Base-by-base conservation (phyloP, 2,329 filamentous ascomycete genomes). In the Davidsoniella virescens region DNA sequence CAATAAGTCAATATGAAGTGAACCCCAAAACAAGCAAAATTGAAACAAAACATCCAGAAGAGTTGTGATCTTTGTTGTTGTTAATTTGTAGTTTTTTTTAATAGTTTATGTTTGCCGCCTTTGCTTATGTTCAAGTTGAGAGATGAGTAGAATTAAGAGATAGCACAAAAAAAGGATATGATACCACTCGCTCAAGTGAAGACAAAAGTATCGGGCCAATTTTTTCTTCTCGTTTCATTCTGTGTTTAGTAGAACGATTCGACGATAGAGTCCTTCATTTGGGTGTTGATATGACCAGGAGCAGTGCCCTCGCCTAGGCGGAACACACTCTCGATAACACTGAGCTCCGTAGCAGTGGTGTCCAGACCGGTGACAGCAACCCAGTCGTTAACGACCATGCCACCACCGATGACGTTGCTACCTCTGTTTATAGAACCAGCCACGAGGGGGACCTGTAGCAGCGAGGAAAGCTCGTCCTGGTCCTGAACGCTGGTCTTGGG, bases 341-440 rank as follows among this genome's bases (percentile, higher is more conserved):
- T 94, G 60, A 98, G 71, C 70, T 98, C 92, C 1, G 92, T 96
- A 29, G 87, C 87, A 39, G 87, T 94, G 38, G 87, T 94, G 63
- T 94, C 87, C 54, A 93, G 70, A n/a, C 87, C 87, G 5, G 86
- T 92, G 17, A 94, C 84, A 6, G 87, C 87, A 69, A 94, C 76
- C 87, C 87, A 94, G 70, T 94, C 87, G 63, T 94, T 94, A 56
- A 94, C 87, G 4, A 94, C 87, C 84, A 94, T 92, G 41, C 87
- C 87, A 1, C 90, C 92, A 52, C 92, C 92, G n/a, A 98, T 88
- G 26, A 98, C 88, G 54, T 87, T 81, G 62, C 81, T 87, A 55
- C 92, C 92, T 56, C 92, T 78, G 70, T 98, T 98, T 55, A 98
- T 84, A 62, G 79, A 86, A 40, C 92, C 92, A 3, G 92, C 92